Evolutionary conservation across 371 early-diverging fungal species (phyloP), one percentile per base, ranked within the genome.

Genomic region (Chytridium lagenaria): DNA sequence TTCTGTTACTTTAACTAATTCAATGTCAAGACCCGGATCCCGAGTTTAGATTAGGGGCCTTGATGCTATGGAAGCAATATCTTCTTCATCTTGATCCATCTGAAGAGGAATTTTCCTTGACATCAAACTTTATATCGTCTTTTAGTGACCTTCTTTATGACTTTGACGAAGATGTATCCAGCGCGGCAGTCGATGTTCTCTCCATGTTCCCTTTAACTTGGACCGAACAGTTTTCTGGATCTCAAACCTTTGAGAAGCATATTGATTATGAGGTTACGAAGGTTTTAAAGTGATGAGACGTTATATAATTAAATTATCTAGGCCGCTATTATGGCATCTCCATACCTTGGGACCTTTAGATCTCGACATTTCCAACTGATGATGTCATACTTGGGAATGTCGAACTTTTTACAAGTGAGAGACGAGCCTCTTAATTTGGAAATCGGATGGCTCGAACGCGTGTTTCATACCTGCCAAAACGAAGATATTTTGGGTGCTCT

Each of bases 331-430:
- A 82, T 82, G 77, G 69, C 75, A 23, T 38, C 71, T 0, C 78
- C 80, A 22, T 71, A 69, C 12, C 63, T 78, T 26, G 80, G 76
- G 2, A 77, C 70, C 0, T 82, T 80, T 50, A 70, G 75, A 34
- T 33, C 80, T n/a, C 72, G 67, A n/a, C 81, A 84, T 52, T 83
- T 84, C 49, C 49, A 71, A 40, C 23, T 73, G 50, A 68, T 81
- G 0, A 59, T 70, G 34, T 2, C 71, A 26, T 74, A 66, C 30
- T 39, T 82, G 50, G 75, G 71, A 69, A 57, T 1, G 30, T 26
- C 26, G 12, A 7, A 26, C 7, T 26, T 52, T 52, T 52, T 26
- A 22, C 55, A 52, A 26, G 23, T 5, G n/a, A 44, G 19, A 44
- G 44, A 52, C n/a, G 55, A 52, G 5, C 7, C 5, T 26, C 55